Base-by-base conservation (phyloP, 306 rosid genomes). In the Castanospermum australe region DNA sequence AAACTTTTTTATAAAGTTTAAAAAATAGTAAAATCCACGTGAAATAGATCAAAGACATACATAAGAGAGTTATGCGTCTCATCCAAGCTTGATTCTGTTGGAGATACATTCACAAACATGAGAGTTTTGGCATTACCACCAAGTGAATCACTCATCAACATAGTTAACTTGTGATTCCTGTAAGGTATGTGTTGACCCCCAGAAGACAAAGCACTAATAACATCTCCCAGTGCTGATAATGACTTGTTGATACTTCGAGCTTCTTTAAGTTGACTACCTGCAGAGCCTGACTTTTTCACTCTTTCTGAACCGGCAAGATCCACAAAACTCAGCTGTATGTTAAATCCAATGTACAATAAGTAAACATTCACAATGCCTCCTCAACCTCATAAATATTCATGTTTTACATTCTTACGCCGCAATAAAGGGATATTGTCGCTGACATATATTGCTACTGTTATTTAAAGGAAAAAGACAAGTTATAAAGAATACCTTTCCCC, bases 271-370 rank as follows among this genome's bases (percentile, higher is more conserved):
- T 89, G 97, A 84, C 63, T 89, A 56, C 99, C 98, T 4, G 89
- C 73, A 45, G 99, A 96, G 17, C 98, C 98, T 5, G 98, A 96
- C 84, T 96, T 96, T 86, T 96, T 96, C 15, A 93, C 73, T 76
- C 99, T 90, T 79, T 93, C 97, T 15, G 98, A 96, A 35, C 99
- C 99, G 63, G 98, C 99, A 73, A 96, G 99, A 83, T 96, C 99
- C 74, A 96, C 99, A 82, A 96, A 96, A 84, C 99, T 96, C 77
- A 96, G 81, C 98, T 93, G 85, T 76, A 82, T 36, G 44, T 59
- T 6, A 76, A 60, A 56, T 86, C 47, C 68, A n/a, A 75, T 41
- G 22, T 50, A 25, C 62, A n/a, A 42, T 39, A 55, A 2, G 18
- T 61, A 36, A 83, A 66, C 55, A 14, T 51, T 44, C 39, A 63